These are phyloP conservation scores for Crucihimalaya himalaica DNA, from an alignment of 345 rosid species.

Conservation along the genomic window DNA sequence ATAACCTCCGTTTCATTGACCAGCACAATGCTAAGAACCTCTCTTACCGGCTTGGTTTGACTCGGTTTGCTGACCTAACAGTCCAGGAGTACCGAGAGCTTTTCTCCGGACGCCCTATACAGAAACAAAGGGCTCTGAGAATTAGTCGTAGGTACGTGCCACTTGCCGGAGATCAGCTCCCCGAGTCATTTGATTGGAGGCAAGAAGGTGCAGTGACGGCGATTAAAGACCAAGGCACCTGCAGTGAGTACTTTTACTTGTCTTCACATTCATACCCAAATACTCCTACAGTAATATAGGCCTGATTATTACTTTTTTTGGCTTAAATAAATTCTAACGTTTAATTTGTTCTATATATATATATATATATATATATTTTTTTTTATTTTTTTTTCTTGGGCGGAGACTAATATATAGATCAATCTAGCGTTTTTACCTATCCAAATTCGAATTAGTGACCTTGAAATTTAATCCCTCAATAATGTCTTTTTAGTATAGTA, in stretches of 20 bases:
- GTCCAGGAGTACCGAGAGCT: constrained; percentile 76
- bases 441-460: background rate
- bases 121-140: constrained; percentile 39
- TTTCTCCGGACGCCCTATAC: constrained; percentile 46
- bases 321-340: background rate
- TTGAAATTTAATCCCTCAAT: background rate
- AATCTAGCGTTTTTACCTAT: background rate
- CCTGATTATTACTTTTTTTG: no score
- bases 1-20: constrained; percentile 74
- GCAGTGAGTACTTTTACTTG: constrained; percentile 51
- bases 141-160: constrained; percentile 49
- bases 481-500: background rate
- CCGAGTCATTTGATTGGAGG: constrained; percentile 78
- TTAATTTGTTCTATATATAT: background rate
- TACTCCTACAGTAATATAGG: background rate
- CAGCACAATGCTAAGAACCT: constrained; percentile 66
- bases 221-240: constrained; percentile 74
- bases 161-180: constrained; percentile 55
- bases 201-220: constrained; percentile 64
- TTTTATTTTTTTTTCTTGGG: background rate
- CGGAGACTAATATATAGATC: background rate
- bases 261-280: background rate
- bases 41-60: constrained; percentile 65
- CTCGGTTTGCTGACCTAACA: constrained; percentile 80
- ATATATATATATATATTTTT: no score